Evolutionary conservation across 1,284 basidiomycete species (phyloP).

Genomic region (Rhodotorula sp.): DNA sequence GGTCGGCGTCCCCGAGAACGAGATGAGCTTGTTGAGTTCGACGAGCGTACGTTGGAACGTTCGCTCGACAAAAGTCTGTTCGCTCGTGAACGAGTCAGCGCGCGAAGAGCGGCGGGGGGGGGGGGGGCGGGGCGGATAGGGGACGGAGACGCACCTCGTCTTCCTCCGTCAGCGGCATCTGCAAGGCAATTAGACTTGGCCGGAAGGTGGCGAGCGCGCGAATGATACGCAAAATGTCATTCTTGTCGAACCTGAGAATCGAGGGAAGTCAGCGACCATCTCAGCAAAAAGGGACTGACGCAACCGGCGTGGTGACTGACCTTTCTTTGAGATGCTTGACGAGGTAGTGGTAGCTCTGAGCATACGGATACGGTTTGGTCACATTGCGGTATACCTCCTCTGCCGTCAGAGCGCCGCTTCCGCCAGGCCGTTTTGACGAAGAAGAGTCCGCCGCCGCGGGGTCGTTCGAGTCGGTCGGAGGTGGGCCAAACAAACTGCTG

Average conservation of each 20-base stretch:
- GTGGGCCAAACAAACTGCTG: background rate
- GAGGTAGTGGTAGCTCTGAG: constrained; percentile 87
- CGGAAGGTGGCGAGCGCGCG: constrained; percentile 90
- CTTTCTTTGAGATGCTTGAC: constrained; percentile 85
- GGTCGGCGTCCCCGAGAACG: constrained; percentile 96
- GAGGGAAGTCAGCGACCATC: background rate
- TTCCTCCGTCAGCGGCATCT: constrained; percentile 89
- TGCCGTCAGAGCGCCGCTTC: constrained; percentile 27
- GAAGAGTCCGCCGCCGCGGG: background rate
- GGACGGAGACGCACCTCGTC: constrained; percentile 63
- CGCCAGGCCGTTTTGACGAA: no score
- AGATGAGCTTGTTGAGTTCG: constrained; percentile 94
- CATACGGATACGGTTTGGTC: constrained; percentile 74
- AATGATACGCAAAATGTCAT: constrained; percentile 89
- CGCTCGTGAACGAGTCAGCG: background rate
- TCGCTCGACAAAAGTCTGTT: constrained; percentile 73
- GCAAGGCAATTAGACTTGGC: constrained; percentile 90
- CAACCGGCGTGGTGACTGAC: constrained; percentile 51
- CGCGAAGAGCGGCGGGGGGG: background rate
- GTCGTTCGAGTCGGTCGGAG: background rate
- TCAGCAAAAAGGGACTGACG: no score
- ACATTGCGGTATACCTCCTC: constrained; percentile 71
- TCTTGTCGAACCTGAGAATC: constrained; percentile 79
- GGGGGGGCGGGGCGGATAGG: background rate
- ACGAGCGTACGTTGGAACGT: constrained; percentile 91